phyloP scores from a whole-genome alignment of 805 yeast species.

The Pachysolen tannophilus region DNA sequence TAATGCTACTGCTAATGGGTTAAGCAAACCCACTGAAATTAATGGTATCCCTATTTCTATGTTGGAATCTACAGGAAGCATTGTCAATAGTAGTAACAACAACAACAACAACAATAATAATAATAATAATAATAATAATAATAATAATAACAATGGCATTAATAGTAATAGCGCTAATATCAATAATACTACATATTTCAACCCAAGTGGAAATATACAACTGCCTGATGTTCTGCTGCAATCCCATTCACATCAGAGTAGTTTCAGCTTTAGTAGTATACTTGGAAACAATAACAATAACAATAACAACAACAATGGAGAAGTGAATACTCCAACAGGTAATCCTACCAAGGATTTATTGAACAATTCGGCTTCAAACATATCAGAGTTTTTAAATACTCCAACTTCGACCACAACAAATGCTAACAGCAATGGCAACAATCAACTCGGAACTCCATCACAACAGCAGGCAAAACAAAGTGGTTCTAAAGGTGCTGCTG shows the following conservation, averaged over 20 bases:
- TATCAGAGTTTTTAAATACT: background rate
- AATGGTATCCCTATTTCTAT: conserved; percentile 35
- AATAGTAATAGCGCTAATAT: background rate
- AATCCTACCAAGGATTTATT: too few species aligned
- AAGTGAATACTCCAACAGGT: background rate
- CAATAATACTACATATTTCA: background rate
- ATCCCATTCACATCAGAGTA: background rate
- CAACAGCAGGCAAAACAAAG: background rate
- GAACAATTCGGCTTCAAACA: background rate
- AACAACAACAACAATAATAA: conserved; percentile 2
- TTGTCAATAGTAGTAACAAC: conserved; percentile 2
- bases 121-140: background rate
- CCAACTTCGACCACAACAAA: background rate
- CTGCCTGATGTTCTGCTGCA: background rate
- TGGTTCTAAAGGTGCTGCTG: background rate
- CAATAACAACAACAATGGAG: background rate
- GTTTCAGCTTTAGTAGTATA: too few species aligned
- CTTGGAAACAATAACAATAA: background rate
- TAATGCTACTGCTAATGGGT: conserved; percentile 47
- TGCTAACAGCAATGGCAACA: background rate
- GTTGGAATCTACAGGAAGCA: conserved; percentile 77
- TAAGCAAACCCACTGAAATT: conserved; percentile 35
- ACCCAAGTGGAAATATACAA: background rate
- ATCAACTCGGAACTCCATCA: background rate
- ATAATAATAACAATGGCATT: background rate